Evolutionary conservation across 23 red algal genomes (phyloP).

Genomic region (Gracilaria gracilis): DNA sequence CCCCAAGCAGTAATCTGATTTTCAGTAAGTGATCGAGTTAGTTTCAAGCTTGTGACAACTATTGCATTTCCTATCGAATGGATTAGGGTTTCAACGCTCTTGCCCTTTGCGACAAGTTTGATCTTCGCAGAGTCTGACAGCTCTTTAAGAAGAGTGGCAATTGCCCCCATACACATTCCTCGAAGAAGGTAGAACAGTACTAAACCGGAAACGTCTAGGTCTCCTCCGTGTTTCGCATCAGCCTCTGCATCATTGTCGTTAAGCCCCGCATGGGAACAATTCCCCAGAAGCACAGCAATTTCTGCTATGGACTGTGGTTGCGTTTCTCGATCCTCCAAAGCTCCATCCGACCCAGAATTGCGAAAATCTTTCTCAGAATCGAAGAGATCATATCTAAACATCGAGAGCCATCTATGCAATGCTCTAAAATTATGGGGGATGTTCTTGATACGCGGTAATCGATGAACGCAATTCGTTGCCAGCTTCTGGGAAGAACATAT

Average conservation of each 20-base stretch:
- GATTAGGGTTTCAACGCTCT: neutral
- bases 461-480: neutral
- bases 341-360: neutral
- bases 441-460: neutral
- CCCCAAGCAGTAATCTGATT: conserved; percentile 12
- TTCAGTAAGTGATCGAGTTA: conserved; percentile 1
- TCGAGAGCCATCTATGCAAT: neutral
- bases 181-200: conserved; percentile 24
- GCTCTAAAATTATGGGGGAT: neutral
- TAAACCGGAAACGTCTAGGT: neutral
- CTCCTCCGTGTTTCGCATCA: neutral
- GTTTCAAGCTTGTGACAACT: neutral
- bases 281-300: neutral
- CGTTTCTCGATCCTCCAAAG: neutral
- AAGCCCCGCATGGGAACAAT: neutral
- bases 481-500: neutral
- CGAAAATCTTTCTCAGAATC: neutral
- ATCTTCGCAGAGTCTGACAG: neutral
- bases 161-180: neutral
- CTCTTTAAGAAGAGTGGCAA: neutral
- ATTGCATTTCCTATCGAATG: conserved; percentile 21
- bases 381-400: neutral
- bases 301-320: neutral
- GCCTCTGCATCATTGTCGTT: neutral
- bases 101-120: neutral